Evolutionary conservation across 1,284 basidiomycete species (phyloP), one percentile per base, ranked within the genome.

Genomic region (Gymnopus androsaceus): DNA sequence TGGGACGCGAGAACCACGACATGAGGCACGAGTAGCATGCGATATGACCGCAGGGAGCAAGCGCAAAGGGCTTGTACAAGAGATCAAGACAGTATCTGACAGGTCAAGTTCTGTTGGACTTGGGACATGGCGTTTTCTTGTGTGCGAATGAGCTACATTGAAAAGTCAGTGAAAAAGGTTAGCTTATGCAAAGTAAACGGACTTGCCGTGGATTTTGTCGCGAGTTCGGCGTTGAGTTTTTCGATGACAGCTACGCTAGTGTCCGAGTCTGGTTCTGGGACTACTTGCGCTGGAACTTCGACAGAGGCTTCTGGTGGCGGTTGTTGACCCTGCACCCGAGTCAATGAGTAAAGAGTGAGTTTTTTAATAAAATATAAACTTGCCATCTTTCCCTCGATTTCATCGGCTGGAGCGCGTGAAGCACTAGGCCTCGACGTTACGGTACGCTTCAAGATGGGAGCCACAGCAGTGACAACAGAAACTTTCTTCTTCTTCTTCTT

Each of bases 71-170:
- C 60, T 81, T 81, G 65, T 86, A 75, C 68, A 91, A 75, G 21
- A 86, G 72, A 61, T 89, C 87, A 30, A 90, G 73, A 64, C 89
- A 91, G n/a, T 55, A 91, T 84, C 67, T 89, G 85, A 61, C 88
- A 91, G 6, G 81, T 85, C 19, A 88, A 68, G 0, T 82, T 78
- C 58, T 86, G 81, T n/a, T 83, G 79, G 40, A 87, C 61, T 50
- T 79, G 72, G 3, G 65, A 66, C 14, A 87, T 60, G 19, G 82
- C 72, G 5, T 69, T 64, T 69, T 84, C 74, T 58, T 88, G 83
- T 59, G 73, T 73, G 30, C 71, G 62, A 11, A 51, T 31, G 51
- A 48, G 49, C 50, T 54, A 55, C 48, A 25, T 31, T 12, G 40
- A 34, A 51, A 58, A 15, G 44, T 36, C n/a, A 21, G 36, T 5